Percentiles rank a stretch among this genome's conserved stretches.
Conservation (phyloP, 768 basidiomycete species). For the Tylopilus balloui region DNA sequence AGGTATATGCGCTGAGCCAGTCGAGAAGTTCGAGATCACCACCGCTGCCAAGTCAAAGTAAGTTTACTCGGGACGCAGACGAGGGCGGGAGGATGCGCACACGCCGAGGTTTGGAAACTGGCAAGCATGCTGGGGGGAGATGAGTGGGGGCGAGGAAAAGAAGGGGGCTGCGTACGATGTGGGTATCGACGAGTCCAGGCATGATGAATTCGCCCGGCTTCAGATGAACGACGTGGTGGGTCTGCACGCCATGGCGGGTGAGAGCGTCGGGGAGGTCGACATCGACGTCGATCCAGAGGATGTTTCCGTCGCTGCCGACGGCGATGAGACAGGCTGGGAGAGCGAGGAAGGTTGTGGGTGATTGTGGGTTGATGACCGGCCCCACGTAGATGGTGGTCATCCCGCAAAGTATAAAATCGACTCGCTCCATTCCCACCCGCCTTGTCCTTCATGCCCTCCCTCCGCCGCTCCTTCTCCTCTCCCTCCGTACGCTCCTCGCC, state of each 20-base stretch:
- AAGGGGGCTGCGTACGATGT: constrained; percentile 55
- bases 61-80: background rate
- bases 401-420: constrained; percentile 44
- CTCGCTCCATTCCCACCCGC: constrained; percentile 32
- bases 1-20: constrained; percentile 83
- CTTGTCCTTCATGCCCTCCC: constrained; percentile 55
- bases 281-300: constrained; percentile 69
- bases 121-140: constrained; percentile 27
- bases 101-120: constrained; percentile 44
- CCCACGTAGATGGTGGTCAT: constrained; percentile 49
- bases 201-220: constrained; percentile 64
- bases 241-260: constrained; percentile 43
- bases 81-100: constrained; percentile 15
- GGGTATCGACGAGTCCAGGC: constrained; percentile 90
- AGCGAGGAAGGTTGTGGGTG: constrained; percentile 39
- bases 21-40: constrained; percentile 83
- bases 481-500: constrained; percentile 67
- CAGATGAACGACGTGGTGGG: constrained; percentile 35
- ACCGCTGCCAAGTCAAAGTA: constrained; percentile 45
- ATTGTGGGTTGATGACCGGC: constrained; percentile 51
- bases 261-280: constrained; percentile 53
- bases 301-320: constrained; percentile 48
- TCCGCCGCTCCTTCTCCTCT: constrained; percentile 72
- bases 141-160: background rate
- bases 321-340: constrained; percentile 51